Evolutionary conservation across 2,329 filamentous ascomycete genomes (phyloP), one percentile per base, ranked within the genome.

Genomic region (Coniochaeta sp.): DNA sequence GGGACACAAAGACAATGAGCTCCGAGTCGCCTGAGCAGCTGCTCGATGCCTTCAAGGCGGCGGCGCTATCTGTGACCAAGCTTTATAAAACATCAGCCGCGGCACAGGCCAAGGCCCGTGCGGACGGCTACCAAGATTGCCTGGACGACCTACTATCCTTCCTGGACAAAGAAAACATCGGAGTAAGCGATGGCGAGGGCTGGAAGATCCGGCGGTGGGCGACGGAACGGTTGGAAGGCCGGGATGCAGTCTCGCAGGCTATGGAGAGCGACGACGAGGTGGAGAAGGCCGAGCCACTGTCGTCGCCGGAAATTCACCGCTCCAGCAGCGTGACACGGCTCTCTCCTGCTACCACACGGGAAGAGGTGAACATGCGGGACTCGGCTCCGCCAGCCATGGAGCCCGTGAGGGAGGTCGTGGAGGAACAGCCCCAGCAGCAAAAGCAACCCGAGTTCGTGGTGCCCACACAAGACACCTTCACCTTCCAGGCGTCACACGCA

Each of bases 21-120:
- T 62, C 66, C 65, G 79, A 79, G 54, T 76, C 78, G 19, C 81
- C 83, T 19, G 85, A 88, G 69, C 81, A 86, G 70, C 85, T 97
- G 55, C 85, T 97, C 61, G 88, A 93, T 67, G 88, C 91, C 61
- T 99, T 99, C 81, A 95, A 92, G 74, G 87, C 89, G 17, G 95
- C 95, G 36, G 95, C 95, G 22, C 81, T 97, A 36, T 96, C 92
- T 6, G 93, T 98, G 59, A 98, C 95, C 55, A 96, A 96, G 70
- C 86, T 99, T 16, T 98, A 98, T 79, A 97, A 96, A 75, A 93
- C 88, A 42, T 93, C 93, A 3, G 89, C 90, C 14, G 81, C 86
- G 34, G 89, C 90, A 56, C 88, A 95, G 71, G 81, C 88, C 57
- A 87, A 88, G 68, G 87, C 91, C 55, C 86, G 90, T 57, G 77